Conservation (phyloP, 139 green algal genomes). For the Picochlorum sp. region DNA sequence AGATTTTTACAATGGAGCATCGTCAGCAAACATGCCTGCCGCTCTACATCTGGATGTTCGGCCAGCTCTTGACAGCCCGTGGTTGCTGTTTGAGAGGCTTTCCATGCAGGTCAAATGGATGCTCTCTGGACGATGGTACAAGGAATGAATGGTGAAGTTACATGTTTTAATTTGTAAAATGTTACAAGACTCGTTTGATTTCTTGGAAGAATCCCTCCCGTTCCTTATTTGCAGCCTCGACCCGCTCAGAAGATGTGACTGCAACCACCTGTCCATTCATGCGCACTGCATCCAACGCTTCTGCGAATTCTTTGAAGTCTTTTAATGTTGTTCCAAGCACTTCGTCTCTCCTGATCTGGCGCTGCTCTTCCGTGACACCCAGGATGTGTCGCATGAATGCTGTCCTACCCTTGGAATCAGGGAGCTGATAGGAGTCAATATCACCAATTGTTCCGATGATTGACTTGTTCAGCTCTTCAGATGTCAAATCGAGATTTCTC, state of each 20-base stretch:
- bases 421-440: constrained; percentile 90
- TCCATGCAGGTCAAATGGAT: constrained; percentile 49
- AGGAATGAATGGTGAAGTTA: constrained; percentile 13
- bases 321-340: constrained; percentile 64
- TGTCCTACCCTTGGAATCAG: constrained; percentile 74
- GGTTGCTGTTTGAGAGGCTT: constrained; percentile 53
- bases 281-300: constrained; percentile 53
- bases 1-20: constrained; percentile 87
- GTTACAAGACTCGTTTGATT: constrained; percentile 31
- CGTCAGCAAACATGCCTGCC: constrained; percentile 46
- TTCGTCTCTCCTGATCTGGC: constrained; percentile 75
- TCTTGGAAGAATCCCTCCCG: constrained; percentile 65
- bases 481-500: constrained; percentile 58
- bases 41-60: constrained; percentile 88
- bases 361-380: constrained; percentile 82
- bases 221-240: constrained; percentile 38
- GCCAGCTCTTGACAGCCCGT: constrained; percentile 68
- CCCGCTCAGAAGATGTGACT: constrained; percentile 64
- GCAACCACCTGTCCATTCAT: constrained; percentile 64
- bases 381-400: constrained; percentile 87
- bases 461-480: constrained; percentile 83
- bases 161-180: background rate
- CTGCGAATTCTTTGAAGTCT: constrained; percentile 69
- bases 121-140: constrained; percentile 29
- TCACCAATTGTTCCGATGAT: constrained; percentile 96